Evolutionary conservation across 306 rosid species (phyloP).

Genomic region (Acmispon strigosus): DNA sequence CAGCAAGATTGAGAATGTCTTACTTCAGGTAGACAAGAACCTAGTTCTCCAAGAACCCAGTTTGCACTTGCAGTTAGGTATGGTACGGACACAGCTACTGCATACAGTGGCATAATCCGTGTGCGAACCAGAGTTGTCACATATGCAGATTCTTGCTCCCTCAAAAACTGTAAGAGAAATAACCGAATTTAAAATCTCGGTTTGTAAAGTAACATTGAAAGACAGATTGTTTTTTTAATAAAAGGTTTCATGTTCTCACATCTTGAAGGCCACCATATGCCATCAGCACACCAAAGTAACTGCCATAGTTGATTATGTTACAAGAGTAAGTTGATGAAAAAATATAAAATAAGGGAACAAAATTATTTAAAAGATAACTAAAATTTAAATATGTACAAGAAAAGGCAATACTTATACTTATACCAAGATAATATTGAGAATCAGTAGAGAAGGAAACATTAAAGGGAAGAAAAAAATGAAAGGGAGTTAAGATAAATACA

Average conservation of each 20-base stretch:
- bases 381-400: not conserved
- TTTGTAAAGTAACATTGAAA: conserved; percentile 4
- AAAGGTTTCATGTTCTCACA: conserved; percentile 49
- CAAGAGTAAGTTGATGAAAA: conserved; percentile 6
- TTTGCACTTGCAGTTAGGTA: conserved; percentile 78
- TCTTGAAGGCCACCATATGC: conserved; percentile 80
- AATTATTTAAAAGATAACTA: not conserved
- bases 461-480: not conserved
- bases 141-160: conserved; percentile 67
- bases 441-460: not conserved
- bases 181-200: not conserved
- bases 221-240: not conserved
- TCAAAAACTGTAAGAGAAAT: conserved; percentile 60
- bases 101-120: conserved; percentile 69
- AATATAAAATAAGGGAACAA: not conserved
- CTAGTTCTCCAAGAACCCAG: conserved; percentile 94
- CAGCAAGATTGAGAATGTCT: conserved; percentile 27
- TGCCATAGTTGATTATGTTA: conserved; percentile 34
- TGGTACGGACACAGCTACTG: conserved; percentile 36
- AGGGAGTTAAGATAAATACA: not conserved
- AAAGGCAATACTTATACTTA: not conserved
- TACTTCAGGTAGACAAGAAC: conserved; percentile 80
- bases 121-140: conserved; percentile 42
- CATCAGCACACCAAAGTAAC: conserved; percentile 82
- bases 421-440: not conserved